phyloP scores from a whole-genome alignment of 768 basidiomycete genomes.

The Leccinum subgranulosum region DNA sequence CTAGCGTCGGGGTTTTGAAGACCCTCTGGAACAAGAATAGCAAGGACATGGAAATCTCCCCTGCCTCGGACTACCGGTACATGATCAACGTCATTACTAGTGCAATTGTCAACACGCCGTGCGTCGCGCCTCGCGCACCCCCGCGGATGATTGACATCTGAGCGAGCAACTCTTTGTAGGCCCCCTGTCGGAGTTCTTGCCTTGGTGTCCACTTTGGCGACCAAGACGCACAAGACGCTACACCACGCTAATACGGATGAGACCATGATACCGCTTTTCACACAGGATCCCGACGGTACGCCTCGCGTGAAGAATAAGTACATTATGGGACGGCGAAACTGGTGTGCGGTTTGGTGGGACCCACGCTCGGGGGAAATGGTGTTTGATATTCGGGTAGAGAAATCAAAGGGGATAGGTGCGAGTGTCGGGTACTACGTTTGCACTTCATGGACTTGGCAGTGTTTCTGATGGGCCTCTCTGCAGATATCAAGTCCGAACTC shows the following conservation, averaged over 20 bases:
- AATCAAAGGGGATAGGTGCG: conserved; percentile 73
- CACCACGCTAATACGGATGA: conserved; percentile 85
- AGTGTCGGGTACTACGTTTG: conserved; percentile 70
- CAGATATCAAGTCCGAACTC: conserved; percentile 45
- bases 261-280: conserved; percentile 79
- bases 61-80: conserved; percentile 70
- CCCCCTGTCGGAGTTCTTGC: conserved; percentile 72
- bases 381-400: conserved; percentile 88
- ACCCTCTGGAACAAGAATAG: conserved; percentile 56
- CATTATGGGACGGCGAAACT: conserved; percentile 89
- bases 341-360: conserved; percentile 71
- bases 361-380: conserved; percentile 56
- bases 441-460: not conserved
- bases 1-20: conserved; percentile 77
- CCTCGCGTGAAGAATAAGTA: conserved; percentile 65
- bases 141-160: not conserved
- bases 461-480: not conserved
- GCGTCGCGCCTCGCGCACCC: conserved; percentile 27
- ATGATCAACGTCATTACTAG: conserved; percentile 90
- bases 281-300: conserved; percentile 70
- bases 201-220: conserved; percentile 78
- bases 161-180: conserved; percentile 13
- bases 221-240: conserved; percentile 82
- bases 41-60: conserved; percentile 33
- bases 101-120: conserved; percentile 97